Percentiles rank a stretch among this genome's conserved stretches.
Evolutionary conservation across 768 basidiomycete species (phyloP).

Genomic region (Mycena pura): DNA sequence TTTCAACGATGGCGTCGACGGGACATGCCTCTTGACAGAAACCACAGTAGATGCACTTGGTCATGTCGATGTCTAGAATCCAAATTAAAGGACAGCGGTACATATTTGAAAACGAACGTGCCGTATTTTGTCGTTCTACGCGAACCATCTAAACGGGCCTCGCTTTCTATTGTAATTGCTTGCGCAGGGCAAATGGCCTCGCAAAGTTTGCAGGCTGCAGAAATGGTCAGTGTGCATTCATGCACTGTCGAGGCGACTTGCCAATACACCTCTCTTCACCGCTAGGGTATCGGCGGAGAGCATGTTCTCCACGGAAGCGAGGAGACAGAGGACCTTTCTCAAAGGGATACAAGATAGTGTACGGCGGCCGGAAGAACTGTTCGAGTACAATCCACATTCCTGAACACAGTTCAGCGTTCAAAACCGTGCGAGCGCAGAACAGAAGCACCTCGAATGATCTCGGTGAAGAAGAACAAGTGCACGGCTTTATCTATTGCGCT

Average conservation of each 20-base stretch:
- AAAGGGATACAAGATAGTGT: constrained; percentile 98
- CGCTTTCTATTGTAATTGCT: constrained; percentile 99
- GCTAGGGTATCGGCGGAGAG: constrained; percentile 92
- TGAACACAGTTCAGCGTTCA: constrained; percentile 40
- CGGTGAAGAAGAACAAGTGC: constrained; percentile 97
- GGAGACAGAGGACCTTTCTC: constrained; percentile 98
- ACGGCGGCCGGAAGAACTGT: constrained; percentile 92
- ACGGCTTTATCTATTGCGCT: constrained; percentile 96
- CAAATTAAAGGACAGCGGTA: constrained; percentile 13
- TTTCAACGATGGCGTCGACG: constrained; percentile 99
- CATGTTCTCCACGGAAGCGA: constrained; percentile 98
- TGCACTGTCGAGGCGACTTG: constrained; percentile 45
- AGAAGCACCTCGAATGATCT: constrained; percentile 94
- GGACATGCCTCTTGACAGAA: constrained; percentile 99
- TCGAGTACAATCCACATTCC: constrained; percentile 98
- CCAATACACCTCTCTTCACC: constrained; percentile 99
- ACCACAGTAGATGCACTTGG: constrained; percentile 99
- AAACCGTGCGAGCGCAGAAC: constrained; percentile 32
- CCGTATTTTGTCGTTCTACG: constrained; percentile 98
- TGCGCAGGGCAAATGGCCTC: constrained; percentile 99
- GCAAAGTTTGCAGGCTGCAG: constrained; percentile 94
- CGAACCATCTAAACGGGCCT: constrained; percentile 93
- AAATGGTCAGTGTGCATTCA: constrained; percentile 3
- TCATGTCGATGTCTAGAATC: constrained; percentile 94
- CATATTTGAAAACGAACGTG: constrained; percentile 38